Evolutionary conservation across 164 flowering plant species (phyloP), one percentile per base, ranked within the genome.

Genomic region (Amborella trichopoda): DNA sequence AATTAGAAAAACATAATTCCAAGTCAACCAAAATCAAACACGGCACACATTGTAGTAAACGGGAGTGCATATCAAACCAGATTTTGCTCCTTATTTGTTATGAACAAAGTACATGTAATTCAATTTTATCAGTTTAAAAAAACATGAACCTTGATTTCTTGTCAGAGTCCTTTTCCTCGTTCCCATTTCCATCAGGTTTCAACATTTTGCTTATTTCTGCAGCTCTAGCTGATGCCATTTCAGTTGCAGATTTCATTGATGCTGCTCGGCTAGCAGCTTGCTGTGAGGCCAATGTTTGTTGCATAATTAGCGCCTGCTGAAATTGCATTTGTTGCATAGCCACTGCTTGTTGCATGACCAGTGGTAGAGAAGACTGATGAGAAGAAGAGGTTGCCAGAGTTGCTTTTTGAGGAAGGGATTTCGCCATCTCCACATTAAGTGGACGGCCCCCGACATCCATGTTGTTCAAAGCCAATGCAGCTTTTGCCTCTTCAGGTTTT

Each of bases 291-390:
- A 93, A 48, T 43, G 85, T 73, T 60, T 88, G 96, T 53, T 93
- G 99, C 96, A 93, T 85, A 19, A 85, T 47, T 39, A 93, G 59
- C 52, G 99, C 91, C 73, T 93, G 96, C 68, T 93, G 99, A 64
- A 85, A 93, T 48, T 93, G 96, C 94, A 91, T 84, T 61, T 93
- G 99, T 58, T 93, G 99, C 96, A 88, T 79, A 14, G 95, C 95
- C 59, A 88, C 96, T 59, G 99, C 95, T 67, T 93, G 99, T 64
- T 93, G 96, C 99, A 93, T 88, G 63, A 81, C 71, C 75, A 79
- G 50, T 5, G 95, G 94, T 32, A 84, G 67, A 57, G 95, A 84
- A 32, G 95, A 72, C 39, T 83, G 80, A 47, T 61, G 59, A 59
- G 61, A 1, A 23, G 75, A 37, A 20, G 83, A 54, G 56, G 60